phyloP scores from a whole-genome alignment of 2,329 filamentous ascomycete species.

The Tolypocladium ophioglossoides region DNA sequence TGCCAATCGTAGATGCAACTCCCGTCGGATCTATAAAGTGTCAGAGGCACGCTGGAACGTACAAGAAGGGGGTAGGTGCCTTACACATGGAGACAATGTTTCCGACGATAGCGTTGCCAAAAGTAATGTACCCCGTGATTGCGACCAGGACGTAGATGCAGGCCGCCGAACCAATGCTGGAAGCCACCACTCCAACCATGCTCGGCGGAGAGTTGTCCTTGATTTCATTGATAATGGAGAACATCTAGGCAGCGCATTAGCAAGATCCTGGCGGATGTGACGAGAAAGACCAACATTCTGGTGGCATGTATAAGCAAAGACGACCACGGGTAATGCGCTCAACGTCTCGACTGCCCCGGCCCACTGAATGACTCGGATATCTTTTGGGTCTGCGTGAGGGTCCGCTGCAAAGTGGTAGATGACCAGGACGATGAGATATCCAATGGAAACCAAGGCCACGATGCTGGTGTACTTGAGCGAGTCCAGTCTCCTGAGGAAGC shows the following conservation, averaged over 20 bases:
- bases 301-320: slow-evolving; percentile 99
- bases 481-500: slow-evolving; percentile 82
- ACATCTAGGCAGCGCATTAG: slow-evolving; percentile 58
- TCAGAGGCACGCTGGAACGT: slow-evolving; percentile 8
- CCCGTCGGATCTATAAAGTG: slow-evolving; percentile 23
- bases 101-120: slow-evolving; percentile 77
- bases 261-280: background rate
- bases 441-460: slow-evolving; percentile 82
- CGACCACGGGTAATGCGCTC: slow-evolving; percentile 84
- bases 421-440: slow-evolving; percentile 85
- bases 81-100: slow-evolving; percentile 92
- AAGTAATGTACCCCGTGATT: slow-evolving; percentile 91
- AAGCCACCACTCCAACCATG: slow-evolving; percentile 66
- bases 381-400: slow-evolving; percentile 59
- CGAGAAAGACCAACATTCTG: slow-evolving; percentile 60
- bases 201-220: slow-evolving; percentile 65
- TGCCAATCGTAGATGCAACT: slow-evolving; percentile 79
- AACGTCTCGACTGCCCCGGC: slow-evolving; percentile 68
- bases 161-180: slow-evolving; percentile 83
- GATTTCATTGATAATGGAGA: slow-evolving; percentile 95
- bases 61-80: slow-evolving; percentile 16
- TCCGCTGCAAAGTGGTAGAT: slow-evolving; percentile 87
- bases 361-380: slow-evolving; percentile 69
- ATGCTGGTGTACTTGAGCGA: slow-evolving; percentile 96
- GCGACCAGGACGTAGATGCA: slow-evolving; percentile 82